Conservation (phyloP, 129 eudicot genomes). For the Flaveria brownii region DNA sequence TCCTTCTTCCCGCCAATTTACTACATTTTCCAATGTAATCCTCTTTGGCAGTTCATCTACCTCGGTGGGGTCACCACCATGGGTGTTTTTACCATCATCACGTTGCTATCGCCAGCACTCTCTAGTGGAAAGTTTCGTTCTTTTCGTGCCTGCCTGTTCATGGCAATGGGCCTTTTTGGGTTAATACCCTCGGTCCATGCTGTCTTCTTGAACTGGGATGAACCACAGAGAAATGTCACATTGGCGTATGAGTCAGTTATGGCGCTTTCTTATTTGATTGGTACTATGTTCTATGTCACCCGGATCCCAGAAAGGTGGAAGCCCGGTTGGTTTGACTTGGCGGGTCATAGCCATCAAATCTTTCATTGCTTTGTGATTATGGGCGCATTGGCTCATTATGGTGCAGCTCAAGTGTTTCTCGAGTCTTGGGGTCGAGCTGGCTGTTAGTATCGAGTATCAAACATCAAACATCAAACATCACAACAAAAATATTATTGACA, state of each 20-base stretch:
- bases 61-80: slow-evolving; percentile 67
- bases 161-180: slow-evolving; percentile 88
- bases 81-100: slow-evolving; percentile 67
- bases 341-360: slow-evolving; percentile 90
- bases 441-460: slow-evolving; percentile 24
- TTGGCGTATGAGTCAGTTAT: slow-evolving; percentile 66
- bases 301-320: slow-evolving; percentile 90
- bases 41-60: slow-evolving; percentile 75
- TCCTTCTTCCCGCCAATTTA: slow-evolving; percentile 94
- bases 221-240: slow-evolving; percentile 63
- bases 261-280: slow-evolving; percentile 77
- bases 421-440: slow-evolving; percentile 47
- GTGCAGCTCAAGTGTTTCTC: slow-evolving; percentile 69
- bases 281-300: slow-evolving; percentile 72
- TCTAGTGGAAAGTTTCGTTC: slow-evolving; percentile 67
- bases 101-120: slow-evolving; percentile 75
- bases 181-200: slow-evolving; percentile 76
- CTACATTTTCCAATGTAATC: slow-evolving; percentile 80
- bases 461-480: not conserved
- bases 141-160: slow-evolving; percentile 63
- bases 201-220: slow-evolving; percentile 58
- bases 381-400: slow-evolving; percentile 94
- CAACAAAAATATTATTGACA: not conserved
- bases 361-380: slow-evolving; percentile 82
- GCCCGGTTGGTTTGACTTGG: slow-evolving; percentile 93